These are phyloP conservation scores for Candida cerambycidarum DNA, from an alignment of 805 yeast genomes.

Conservation along the genomic window DNA sequence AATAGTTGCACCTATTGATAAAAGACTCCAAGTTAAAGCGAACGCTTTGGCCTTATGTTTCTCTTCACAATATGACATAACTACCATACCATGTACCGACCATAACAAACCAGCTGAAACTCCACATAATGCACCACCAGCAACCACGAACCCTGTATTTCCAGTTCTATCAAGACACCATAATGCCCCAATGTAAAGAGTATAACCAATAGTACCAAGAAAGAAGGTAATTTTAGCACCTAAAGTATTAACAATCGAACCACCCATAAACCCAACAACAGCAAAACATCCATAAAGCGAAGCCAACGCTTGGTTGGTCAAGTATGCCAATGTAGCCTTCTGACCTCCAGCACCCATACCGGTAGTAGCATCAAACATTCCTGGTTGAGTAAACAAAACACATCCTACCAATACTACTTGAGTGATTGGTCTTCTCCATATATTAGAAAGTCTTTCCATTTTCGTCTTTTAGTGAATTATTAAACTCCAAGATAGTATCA, in stretches of 20 bases:
- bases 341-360: conserved; percentile 15
- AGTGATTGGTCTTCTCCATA: conserved; percentile 10
- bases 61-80: conserved; percentile 16
- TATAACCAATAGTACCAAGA: conserved; percentile 17
- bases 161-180: conserved; percentile 16
- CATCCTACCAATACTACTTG: conserved; percentile 12
- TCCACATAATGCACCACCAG: conserved; percentile 15
- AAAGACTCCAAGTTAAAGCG: conserved; percentile 16
- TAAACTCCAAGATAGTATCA: not conserved
- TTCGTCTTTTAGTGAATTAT: not conserved
- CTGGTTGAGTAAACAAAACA: conserved; percentile 13
- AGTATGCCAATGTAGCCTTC: conserved; percentile 8
- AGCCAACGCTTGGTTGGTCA: conserved; percentile 12
- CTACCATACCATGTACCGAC: conserved; percentile 16
- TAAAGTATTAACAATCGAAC: conserved; percentile 13
- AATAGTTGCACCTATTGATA: conserved; percentile 15
- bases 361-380: conserved; percentile 14
- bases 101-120: conserved; percentile 16
- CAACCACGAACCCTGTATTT: conserved; percentile 13
- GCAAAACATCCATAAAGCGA: conserved; percentile 14
- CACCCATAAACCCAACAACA: conserved; percentile 14
- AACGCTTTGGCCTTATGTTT: conserved; percentile 16
- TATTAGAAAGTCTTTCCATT: conserved; percentile 1
- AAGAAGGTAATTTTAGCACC: conserved; percentile 13
- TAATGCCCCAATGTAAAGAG: conserved; percentile 17